Base-by-base conservation (phyloP, 164 flowering plant species). In the Amborella trichopoda region DNA sequence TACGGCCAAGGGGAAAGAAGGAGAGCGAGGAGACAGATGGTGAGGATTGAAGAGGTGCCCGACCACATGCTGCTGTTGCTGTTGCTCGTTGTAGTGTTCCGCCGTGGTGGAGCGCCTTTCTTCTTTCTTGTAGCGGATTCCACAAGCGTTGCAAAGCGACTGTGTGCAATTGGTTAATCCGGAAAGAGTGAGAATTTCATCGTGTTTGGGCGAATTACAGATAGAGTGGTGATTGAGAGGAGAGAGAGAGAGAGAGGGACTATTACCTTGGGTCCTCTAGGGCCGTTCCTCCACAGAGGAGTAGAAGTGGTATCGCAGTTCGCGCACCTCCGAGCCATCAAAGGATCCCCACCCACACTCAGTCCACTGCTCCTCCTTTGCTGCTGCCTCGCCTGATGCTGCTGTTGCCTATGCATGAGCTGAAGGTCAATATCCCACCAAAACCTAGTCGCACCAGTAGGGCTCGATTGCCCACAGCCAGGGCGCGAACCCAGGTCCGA, bases 241-340 rank as follows among this genome's bases (percentile, higher is more conserved):
- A 2, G 32, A 20, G 21, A 5, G 17, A 24, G 23, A 38, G 38
- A 28, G 13, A 40, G 25, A 23, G 13, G 5, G 23, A 36, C 20
- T 21, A 0, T 0, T 48, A 82, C 97, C 94, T 93, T 93, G 0
- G 97, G 99, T 48, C 99, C 99, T 56, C 86, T 63, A 0, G 99
- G 99, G 13, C 99, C 99, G 42, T 93, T 93, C 17, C 99, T 67
- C 99, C 99, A 93, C 3, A 93, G 89, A 0, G 99, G 99, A 3
- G 99, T 93, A 8, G 99, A 85, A 21, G 99, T 93, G 47, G 99
- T 88, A 69, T 88, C 99, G 45, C 99, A 93, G 61, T 85, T 93
- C 50, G 99, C 93, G 40, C 99, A 93, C 3, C 99, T 76, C 22
- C 99, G 86, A 33, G 94, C 81, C 20, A 85, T 62, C 40, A 84